phyloP scores from a whole-genome alignment of 192 early-diverging fungal genomes.

The Coemansia sp. region DNA sequence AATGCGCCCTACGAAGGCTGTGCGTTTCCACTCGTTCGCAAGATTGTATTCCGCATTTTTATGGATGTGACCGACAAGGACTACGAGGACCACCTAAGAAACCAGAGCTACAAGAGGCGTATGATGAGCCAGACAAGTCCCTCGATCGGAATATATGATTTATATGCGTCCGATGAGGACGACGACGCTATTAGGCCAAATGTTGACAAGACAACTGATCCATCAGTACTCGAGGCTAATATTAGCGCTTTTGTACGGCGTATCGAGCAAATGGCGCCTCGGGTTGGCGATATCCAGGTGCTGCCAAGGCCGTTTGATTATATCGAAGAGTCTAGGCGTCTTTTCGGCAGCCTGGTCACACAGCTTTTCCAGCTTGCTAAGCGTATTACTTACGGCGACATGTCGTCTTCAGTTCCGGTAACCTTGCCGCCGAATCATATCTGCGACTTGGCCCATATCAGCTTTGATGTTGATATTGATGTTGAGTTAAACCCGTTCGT shows the following conservation, averaged over 20 bases:
- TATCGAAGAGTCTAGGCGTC: too few relatives aligned
- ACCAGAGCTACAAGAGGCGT: neutral
- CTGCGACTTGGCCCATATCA: neutral
- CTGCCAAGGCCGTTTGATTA: too few relatives aligned
- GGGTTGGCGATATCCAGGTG: neutral
- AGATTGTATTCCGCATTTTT: neutral
- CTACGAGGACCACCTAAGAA: neutral
- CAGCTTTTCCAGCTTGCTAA: neutral
- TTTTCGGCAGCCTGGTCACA: neutral
- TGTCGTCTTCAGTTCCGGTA: neutral
- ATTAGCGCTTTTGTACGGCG: neutral
- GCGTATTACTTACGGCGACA: neutral
- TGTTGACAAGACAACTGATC: neutral
- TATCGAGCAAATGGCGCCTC: neutral
- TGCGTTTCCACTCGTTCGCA: neutral
- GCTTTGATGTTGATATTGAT: neutral
- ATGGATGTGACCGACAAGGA: neutral
- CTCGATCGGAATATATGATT: neutral
- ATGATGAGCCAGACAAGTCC: neutral
- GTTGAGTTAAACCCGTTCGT: neutral
- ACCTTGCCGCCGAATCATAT: neutral
- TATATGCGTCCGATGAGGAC: neutral
- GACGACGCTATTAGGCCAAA: neutral
- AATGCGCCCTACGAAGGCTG: neutral
- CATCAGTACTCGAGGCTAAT: neutral